Evolutionary conservation across 192 early-diverging fungal species (phyloP), one percentile per base, ranked within the genome.

Genomic region (Cladochytrium replicatum): DNA sequence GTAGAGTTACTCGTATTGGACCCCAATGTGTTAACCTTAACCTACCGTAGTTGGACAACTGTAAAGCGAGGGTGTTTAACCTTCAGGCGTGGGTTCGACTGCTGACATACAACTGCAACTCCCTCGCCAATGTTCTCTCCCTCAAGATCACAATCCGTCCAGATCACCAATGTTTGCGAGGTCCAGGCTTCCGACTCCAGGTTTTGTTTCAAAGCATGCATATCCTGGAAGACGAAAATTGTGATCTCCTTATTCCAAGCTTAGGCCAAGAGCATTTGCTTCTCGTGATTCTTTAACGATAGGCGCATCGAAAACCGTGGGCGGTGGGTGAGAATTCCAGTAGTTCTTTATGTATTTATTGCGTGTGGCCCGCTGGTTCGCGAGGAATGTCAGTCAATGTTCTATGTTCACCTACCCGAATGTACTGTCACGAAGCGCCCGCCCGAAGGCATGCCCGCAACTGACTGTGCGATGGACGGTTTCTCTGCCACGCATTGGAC

Each of bases 141-240:
- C 66, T 97, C 91, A 6, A 86, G 78, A 73, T 99, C 93, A 53
- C 93, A 97, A 74, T 99, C 95, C 3, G 95, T 99, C 95, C 95
- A 99, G 38, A 99, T 99, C 37, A 93, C 79, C 27, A 99, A 56
- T 37, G 77, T 57, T 7, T 83, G 66, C 0, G 82, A 77, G 0
- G 52, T 47, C 13, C 75, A 68, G 0, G 82, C 75, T 49, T 91
- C 71, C 11, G 60, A 37, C 9, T 57, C 29, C 1, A 99, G 44
- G 57, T 94, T 97, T 4, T 61, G 37, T 13, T 71, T 80, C 6
- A 93, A 43, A 1, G 48, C 48, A 34, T 70, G 49, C 19, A 64
- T 61, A 27, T 71, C 65, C 75, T 76, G 44, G 6, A 31, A 23
- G 19, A 24, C 29, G 25, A 8, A 4, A 50, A 13, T 22, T 22